A percentile compares a stretch with the other conserved stretches of the same genome.
Evolutionary conservation across 768 basidiomycete species (phyloP).

Genomic region (Favolaschia claudopus): DNA sequence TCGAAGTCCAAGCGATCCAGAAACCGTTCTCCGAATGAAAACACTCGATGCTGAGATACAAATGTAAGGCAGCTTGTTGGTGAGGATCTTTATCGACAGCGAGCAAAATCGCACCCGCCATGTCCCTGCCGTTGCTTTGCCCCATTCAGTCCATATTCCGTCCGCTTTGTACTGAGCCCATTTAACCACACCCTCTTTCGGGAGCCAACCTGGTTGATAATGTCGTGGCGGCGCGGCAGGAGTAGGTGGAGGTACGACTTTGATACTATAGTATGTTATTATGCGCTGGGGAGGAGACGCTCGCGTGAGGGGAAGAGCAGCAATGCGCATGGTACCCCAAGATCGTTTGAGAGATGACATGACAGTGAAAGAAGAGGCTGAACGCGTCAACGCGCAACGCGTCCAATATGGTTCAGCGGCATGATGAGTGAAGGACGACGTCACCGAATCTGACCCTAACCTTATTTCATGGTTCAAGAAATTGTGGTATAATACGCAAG

Average conservation of each 20-base stretch:
- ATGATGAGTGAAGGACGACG: no score
- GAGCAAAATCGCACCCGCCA: constrained; percentile 68
- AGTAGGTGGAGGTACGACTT: constrained; percentile 31
- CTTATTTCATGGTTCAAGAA: background rate
- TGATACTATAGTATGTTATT: constrained; percentile 19
- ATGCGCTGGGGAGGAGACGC: constrained; percentile 28
- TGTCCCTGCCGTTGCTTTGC: constrained; percentile 65
- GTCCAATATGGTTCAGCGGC: no score
- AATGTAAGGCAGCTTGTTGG: no score
- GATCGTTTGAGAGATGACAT: constrained; percentile 7
- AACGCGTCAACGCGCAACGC: constrained; percentile 34
- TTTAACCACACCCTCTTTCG: constrained; percentile 53
- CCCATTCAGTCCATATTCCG: constrained; percentile 70
- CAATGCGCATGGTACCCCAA: constrained; percentile 47
- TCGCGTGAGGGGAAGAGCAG: constrained; percentile 55
- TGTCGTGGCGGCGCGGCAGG: constrained; percentile 50
- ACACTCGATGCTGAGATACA: constrained; percentile 59
- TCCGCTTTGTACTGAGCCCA: constrained; percentile 61
- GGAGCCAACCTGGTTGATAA: constrained; percentile 39
- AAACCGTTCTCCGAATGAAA: constrained; percentile 69
- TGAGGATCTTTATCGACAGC: no score
- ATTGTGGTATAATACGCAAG: background rate
- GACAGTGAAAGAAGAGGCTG: background rate
- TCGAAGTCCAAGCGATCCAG: constrained; percentile 82
- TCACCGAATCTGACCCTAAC: constrained; percentile 25